Evolutionary conservation across 2,329 filamentous ascomycete species (phyloP).

Genomic region (Colletotrichum tropicicola): DNA sequence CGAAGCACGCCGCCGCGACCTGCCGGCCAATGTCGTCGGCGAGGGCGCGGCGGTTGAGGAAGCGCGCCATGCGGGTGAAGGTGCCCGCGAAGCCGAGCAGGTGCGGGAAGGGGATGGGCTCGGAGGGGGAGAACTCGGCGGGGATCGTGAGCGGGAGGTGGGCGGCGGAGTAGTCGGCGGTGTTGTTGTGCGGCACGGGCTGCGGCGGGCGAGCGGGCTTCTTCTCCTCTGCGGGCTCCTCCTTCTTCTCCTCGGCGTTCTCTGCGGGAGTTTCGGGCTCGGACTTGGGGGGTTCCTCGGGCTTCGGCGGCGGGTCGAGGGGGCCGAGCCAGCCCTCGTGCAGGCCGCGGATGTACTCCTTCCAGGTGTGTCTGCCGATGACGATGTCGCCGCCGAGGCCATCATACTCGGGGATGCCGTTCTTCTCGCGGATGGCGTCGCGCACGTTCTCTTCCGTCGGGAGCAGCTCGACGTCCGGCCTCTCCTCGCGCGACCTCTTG

Average conservation of each 20-base stretch:
- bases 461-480: conserved; percentile 56
- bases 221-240: conserved; percentile 56
- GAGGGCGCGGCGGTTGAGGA: conserved; percentile 84
- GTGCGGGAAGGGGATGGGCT: conserved; percentile 82
- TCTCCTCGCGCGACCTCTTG: conserved; percentile 67
- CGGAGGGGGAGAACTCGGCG: conserved; percentile 75
- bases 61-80: conserved; percentile 85
- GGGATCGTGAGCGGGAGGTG: conserved; percentile 73
- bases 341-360: conserved; percentile 91
- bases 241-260: conserved; percentile 42
- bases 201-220: conserved; percentile 69
- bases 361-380: conserved; percentile 93
- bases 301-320: conserved; percentile 67
- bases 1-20: conserved; percentile 85
- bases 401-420: conserved; percentile 75
- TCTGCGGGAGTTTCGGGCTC: conserved; percentile 36
- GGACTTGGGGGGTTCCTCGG: conserved; percentile 37
- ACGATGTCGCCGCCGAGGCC: conserved; percentile 86
- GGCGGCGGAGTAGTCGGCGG: conserved; percentile 75
- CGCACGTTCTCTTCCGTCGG: conserved; percentile 67
- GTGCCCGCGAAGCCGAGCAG: conserved; percentile 93
- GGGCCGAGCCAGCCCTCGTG: conserved; percentile 98
- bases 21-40: conserved; percentile 89
- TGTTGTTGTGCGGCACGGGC: conserved; percentile 77
- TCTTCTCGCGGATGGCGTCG: conserved; percentile 69